Evolutionary conservation across 1,284 basidiomycete species (phyloP).

Genomic region (Malassezia pachydermatis): DNA sequence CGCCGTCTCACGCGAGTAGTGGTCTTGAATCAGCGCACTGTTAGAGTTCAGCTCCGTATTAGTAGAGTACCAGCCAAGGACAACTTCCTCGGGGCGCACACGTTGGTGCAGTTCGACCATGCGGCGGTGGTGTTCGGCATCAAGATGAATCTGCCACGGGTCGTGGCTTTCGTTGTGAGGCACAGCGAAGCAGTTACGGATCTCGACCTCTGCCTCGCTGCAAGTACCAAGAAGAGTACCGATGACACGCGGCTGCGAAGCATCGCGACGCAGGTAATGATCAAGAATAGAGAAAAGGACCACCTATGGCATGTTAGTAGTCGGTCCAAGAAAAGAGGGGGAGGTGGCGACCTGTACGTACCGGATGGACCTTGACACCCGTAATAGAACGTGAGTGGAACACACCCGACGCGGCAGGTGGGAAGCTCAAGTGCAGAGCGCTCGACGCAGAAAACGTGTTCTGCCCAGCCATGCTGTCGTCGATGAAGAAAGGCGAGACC

Average conservation of each 20-base stretch:
- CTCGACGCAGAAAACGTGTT: constrained; percentile 28
- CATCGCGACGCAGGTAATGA: constrained; percentile 86
- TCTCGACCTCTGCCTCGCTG: constrained; percentile 53
- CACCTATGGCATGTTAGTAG: constrained; percentile 7
- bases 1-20: constrained; percentile 82
- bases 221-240: constrained; percentile 86
- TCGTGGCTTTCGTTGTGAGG: constrained; percentile 61
- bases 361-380: constrained; percentile 44
- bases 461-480: constrained; percentile 14
- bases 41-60: constrained; percentile 77
- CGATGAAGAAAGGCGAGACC: constrained; percentile 11
- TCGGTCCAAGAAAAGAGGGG: neutral
- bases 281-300: constrained; percentile 88
- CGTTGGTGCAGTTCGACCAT: constrained; percentile 84
- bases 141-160: constrained; percentile 59
- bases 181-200: constrained; percentile 43
- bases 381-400: constrained; percentile 44
- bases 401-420: constrained; percentile 37
- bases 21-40: constrained; percentile 96
- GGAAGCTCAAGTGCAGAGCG: constrained; percentile 45
- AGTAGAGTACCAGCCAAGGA: constrained; percentile 65
- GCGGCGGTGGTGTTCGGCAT: constrained; percentile 87
- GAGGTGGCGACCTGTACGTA: constrained; percentile 1
- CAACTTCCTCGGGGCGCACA: constrained; percentile 71
- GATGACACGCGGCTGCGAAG: constrained; percentile 61